Percentiles rank a stretch among this genome's conserved stretches.
phyloP scores from a whole-genome alignment of 345 rosid genomes.

The Mallotus nudiflorus region DNA sequence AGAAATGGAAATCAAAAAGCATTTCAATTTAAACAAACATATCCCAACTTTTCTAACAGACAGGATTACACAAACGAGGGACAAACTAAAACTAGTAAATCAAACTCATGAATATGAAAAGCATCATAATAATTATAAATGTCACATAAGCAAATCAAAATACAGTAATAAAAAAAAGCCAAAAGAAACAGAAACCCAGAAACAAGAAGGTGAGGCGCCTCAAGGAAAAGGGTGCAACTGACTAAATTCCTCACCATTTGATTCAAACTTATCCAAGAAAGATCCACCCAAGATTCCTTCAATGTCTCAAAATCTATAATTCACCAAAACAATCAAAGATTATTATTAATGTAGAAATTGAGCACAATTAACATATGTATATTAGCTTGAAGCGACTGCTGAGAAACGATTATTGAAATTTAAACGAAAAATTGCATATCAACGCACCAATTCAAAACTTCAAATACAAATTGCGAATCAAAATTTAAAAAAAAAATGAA shows the following conservation, averaged over 20 bases:
- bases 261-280: not conserved
- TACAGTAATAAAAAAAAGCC: not conserved
- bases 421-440: not conserved
- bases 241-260: not conserved
- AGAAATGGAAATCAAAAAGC: too few species aligned
- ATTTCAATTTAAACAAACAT: too few species aligned
- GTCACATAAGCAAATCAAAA: not conserved
- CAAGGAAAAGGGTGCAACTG: too few species aligned
- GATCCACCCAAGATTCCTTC: not conserved
- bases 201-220: not conserved
- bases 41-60: too few species aligned
- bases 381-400: not conserved
- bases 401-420: not conserved
- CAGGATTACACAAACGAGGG: too few species aligned
- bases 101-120: too few species aligned
- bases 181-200: not conserved
- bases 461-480: not conserved
- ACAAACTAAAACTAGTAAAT: too few species aligned
- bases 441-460: not conserved
- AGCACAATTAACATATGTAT: not conserved
- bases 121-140: not conserved
- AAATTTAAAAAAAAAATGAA: not conserved
- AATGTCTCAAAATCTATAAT: conserved; percentile 9
- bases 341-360: not conserved
- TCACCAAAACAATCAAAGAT: not conserved